Evolutionary conservation across 1,139 yeast species (phyloP).

Genomic region (Candida sp.): DNA sequence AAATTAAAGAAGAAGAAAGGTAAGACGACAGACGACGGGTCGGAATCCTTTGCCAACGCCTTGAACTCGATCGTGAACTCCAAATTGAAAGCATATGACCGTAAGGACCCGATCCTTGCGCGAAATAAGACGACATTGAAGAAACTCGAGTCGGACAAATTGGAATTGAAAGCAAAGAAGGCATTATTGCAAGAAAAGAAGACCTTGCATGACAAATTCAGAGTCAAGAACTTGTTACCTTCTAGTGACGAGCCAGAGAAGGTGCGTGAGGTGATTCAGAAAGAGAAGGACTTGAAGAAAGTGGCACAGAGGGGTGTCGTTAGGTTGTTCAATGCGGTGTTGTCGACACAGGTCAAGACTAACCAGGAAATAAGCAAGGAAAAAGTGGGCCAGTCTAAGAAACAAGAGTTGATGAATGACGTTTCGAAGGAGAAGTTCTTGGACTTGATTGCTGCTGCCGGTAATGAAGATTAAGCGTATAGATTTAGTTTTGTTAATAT

Average conservation of each 20-base stretch:
- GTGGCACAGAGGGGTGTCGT: slow-evolving; percentile 96
- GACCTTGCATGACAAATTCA: slow-evolving; percentile 64
- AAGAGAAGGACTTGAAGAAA: slow-evolving; percentile 76
- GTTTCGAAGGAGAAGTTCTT: slow-evolving; percentile 89
- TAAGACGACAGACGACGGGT: slow-evolving; percentile 61
- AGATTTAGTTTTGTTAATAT: not conserved
- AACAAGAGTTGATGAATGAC: slow-evolving; percentile 73
- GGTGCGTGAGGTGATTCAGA: slow-evolving; percentile 62
- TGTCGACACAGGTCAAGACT: slow-evolving; percentile 78
- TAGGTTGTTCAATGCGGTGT: slow-evolving; percentile 86
- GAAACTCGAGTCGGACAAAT: slow-evolving; percentile 78
- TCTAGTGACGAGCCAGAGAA: slow-evolving; percentile 33
- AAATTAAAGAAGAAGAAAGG: slow-evolving; percentile 52
- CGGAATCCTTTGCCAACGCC: slow-evolving; percentile 79
- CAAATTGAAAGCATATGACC: slow-evolving; percentile 83
- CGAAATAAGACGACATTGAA: slow-evolving; percentile 72
- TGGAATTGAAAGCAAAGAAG: slow-evolving; percentile 84
- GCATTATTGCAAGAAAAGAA: slow-evolving; percentile 75
- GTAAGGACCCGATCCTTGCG: slow-evolving; percentile 89
- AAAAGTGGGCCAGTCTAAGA: slow-evolving; percentile 40
- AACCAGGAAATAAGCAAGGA: slow-evolving; percentile 43
- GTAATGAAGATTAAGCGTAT: slow-evolving; percentile 21
- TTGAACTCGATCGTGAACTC: slow-evolving; percentile 86
- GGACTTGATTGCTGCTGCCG: slow-evolving; percentile 89
- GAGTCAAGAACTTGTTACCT: slow-evolving; percentile 73